Evolutionary conservation across 768 basidiomycete species (phyloP).

Genomic region (Boletellus ananas): DNA sequence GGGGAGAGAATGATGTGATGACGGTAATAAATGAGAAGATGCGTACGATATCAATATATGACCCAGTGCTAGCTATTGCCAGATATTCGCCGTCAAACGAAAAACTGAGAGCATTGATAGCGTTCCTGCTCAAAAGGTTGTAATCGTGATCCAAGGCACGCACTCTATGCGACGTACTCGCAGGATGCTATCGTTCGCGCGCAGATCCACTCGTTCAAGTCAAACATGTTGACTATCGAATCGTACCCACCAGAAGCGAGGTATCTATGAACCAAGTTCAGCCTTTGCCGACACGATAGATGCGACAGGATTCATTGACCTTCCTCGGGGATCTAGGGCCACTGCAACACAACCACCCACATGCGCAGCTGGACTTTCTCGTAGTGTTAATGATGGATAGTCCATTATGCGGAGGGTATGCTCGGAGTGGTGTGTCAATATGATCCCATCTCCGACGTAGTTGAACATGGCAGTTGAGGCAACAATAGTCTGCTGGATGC

Average conservation of each 20-base stretch:
- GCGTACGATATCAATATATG: slow-evolving; percentile 75
- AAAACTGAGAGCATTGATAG: slow-evolving; percentile 72
- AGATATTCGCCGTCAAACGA: slow-evolving; percentile 82
- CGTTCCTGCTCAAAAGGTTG: slow-evolving; percentile 44
- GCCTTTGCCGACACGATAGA: neutral
- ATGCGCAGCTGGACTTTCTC: slow-evolving; percentile 68
- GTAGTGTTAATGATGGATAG: slow-evolving; percentile 56
- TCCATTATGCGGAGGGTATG: slow-evolving; percentile 66
- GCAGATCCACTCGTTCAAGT: slow-evolving; percentile 77
- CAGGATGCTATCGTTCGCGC: slow-evolving; percentile 71
- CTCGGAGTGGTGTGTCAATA: slow-evolving; percentile 61
- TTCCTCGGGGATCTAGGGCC: slow-evolving; percentile 76
- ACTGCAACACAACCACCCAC: slow-evolving; percentile 77
- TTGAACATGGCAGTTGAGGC: slow-evolving; percentile 72
- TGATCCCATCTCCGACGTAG: slow-evolving; percentile 67
- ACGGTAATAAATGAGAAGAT: neutral
- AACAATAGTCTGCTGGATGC: slow-evolving; percentile 38
- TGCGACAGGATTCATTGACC: slow-evolving; percentile 33
- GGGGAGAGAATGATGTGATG: neutral
- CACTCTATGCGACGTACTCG: slow-evolving; percentile 53
- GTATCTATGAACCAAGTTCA: slow-evolving; percentile 43
- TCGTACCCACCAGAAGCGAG: slow-evolving; percentile 78
- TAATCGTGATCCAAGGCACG: neutral
- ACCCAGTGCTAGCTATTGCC: slow-evolving; percentile 68
- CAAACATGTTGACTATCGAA: slow-evolving; percentile 80